phyloP scores from a whole-genome alignment of 331 rosid genomes.

The Pyracantha coccinea region DNA sequence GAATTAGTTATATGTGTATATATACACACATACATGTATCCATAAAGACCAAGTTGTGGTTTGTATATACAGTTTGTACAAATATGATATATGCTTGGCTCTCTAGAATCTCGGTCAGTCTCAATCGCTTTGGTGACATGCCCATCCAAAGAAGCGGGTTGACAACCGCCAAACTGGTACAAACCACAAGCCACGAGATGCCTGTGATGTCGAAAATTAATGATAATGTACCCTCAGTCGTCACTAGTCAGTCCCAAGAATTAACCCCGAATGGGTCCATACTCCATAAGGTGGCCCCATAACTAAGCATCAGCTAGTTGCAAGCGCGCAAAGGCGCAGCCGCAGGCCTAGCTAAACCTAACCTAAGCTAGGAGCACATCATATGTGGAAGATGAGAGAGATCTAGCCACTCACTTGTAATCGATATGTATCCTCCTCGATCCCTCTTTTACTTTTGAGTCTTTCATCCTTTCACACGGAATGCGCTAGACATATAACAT shows the following conservation, averaged over 20 bases:
- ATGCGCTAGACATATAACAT: not conserved
- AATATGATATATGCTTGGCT: not conserved
- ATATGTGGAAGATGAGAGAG: not conserved
- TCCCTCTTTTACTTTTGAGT: not conserved
- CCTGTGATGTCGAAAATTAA: slow-evolving; percentile 16
- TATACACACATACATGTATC: too few species aligned
- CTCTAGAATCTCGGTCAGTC: not conserved
- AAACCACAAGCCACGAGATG: slow-evolving; percentile 46
- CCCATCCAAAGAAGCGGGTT: slow-evolving; percentile 13
- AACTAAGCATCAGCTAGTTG: not conserved
- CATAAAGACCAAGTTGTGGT: not conserved
- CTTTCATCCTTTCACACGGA: not conserved
- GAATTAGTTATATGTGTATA: not conserved
- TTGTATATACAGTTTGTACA: not conserved
- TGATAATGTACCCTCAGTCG: slow-evolving; percentile 16
- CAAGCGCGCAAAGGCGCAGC: not conserved
- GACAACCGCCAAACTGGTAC: slow-evolving; percentile 65
- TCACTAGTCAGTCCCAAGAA: not conserved
- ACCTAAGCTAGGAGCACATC: not conserved
- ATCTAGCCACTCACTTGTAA: not conserved
- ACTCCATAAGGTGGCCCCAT: not conserved
- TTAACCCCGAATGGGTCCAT: slow-evolving; percentile 10
- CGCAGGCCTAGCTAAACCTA: not conserved
- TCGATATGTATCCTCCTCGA: not conserved
- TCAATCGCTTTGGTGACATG: not conserved